These are phyloP conservation scores for Globisporangium cederbergense DNA, from an alignment of 352 stramenopile species.

Conservation along the genomic window DNA sequence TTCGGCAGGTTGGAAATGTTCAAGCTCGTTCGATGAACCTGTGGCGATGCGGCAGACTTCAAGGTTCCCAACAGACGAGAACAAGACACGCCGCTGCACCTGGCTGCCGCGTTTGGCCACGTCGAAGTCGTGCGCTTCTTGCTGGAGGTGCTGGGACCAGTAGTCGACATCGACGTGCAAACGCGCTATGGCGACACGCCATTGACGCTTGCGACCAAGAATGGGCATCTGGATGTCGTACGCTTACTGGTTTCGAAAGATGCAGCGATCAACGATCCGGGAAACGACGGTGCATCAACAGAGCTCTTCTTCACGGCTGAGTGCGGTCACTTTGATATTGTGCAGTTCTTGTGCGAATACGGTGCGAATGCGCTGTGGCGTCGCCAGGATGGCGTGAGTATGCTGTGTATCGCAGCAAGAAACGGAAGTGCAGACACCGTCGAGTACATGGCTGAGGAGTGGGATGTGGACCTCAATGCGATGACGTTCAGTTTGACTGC, in stretches of 20 bases:
- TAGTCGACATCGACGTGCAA: neutral
- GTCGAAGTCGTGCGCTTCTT: neutral
- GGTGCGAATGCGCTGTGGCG: neutral
- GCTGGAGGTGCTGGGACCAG: neutral
- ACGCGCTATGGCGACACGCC: neutral
- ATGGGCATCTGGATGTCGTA: neutral
- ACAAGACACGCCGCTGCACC: neutral
- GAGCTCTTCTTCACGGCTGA: neutral
- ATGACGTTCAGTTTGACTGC: neutral
- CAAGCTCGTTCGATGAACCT: neutral
- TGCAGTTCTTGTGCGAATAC: constrained; percentile 1
- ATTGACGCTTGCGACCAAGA: neutral
- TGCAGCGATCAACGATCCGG: neutral
- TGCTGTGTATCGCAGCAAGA: neutral
- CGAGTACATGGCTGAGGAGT: constrained; percentile 4
- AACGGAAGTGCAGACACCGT: neutral
- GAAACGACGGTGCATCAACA: neutral
- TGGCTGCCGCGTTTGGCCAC: neutral
- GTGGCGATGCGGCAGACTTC: neutral
- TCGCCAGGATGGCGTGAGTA: neutral
- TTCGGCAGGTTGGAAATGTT: neutral
- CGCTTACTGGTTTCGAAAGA: neutral
- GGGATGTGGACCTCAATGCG: neutral
- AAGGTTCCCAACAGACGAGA: neutral
- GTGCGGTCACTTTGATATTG: neutral